phyloP scores from a whole-genome alignment of 768 basidiomycete genomes.

The Suillus lakei region DNA sequence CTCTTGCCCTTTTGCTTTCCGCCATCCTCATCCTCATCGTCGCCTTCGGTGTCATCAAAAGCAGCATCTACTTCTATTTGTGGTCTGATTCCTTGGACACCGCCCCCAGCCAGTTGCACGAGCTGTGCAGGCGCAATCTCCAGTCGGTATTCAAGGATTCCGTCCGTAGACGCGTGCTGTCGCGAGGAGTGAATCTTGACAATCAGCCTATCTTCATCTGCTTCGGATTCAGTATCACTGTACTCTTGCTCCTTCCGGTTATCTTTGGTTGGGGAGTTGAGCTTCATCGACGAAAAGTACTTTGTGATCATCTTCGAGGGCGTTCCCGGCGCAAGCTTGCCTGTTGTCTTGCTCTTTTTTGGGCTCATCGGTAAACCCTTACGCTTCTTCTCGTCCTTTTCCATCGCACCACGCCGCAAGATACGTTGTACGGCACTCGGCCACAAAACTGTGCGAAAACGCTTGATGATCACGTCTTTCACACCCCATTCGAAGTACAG shows the following conservation, averaged over 20 bases:
- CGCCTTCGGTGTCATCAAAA: conserved; percentile 57
- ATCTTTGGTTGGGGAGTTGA: conserved; percentile 27
- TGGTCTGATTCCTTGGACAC: conserved; percentile 65
- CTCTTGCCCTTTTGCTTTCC: conserved; percentile 27
- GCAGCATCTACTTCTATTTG: conserved; percentile 46
- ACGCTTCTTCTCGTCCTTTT: conserved; percentile 41
- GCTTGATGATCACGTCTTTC: conserved; percentile 78
- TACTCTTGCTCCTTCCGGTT: background rate
- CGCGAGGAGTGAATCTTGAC: conserved; percentile 64
- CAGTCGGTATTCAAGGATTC: conserved; percentile 77
- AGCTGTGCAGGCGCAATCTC: conserved; percentile 73
- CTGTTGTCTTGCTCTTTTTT: conserved; percentile 35
- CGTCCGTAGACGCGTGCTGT: conserved; percentile 72
- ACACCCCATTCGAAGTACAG: conserved; percentile 93
- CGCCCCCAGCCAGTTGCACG: conserved; percentile 65
- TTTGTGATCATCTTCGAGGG: conserved; percentile 55
- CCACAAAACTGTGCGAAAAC: conserved; percentile 86
- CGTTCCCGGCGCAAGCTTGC: conserved; percentile 43
- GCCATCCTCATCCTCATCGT: conserved; percentile 50
- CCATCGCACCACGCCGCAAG: conserved; percentile 65
- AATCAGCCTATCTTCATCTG: conserved; percentile 12
- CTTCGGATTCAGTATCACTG: conserved; percentile 14
- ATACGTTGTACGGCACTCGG: conserved; percentile 71
- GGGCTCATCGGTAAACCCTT: conserved; percentile 42
- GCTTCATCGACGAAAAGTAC: conserved; percentile 54